These are phyloP conservation scores for Cylindrotheca closterium DNA, from an alignment of 108 stramenopile species.

Conservation along the genomic window DNA sequence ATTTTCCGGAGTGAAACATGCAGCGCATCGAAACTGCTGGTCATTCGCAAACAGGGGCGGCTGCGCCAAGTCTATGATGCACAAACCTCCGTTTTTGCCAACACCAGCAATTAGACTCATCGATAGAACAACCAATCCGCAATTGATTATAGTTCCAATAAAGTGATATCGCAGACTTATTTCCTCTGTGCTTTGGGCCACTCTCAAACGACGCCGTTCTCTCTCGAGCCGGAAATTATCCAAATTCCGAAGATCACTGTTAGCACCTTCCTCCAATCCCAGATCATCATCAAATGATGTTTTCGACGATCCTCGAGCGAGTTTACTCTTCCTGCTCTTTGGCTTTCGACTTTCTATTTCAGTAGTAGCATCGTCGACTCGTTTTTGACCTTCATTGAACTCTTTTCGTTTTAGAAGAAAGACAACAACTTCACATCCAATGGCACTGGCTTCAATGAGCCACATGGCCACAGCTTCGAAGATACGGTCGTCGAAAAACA, in stretches of 20 bases:
- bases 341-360: slow-evolving; percentile 1
- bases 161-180: slow-evolving; percentile 21
- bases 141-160: slow-evolving; percentile 19
- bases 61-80: slow-evolving; percentile 11
- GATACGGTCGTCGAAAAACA: slow-evolving; percentile 44
- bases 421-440: slow-evolving; percentile 25
- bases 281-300: background rate
- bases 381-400: slow-evolving; percentile 9
- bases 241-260: background rate
- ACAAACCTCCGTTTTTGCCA: slow-evolving; percentile 33
- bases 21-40: slow-evolving; percentile 19
- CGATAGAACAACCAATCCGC: slow-evolving; percentile 18
- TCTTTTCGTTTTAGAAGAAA: slow-evolving; percentile 22
- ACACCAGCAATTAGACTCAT: slow-evolving; percentile 33
- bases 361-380: slow-evolving; percentile 14
- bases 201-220: slow-evolving; percentile 27
- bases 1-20: background rate
- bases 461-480: slow-evolving; percentile 35
- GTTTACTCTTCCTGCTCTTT: no score
- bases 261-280: background rate
- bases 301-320: background rate
- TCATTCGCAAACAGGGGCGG: slow-evolving; percentile 20
- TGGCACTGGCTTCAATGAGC: slow-evolving; percentile 33
- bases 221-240: slow-evolving; percentile 24
- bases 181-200: slow-evolving; percentile 12